These are phyloP conservation scores for Pseudogymnoascus sp. DNA, from an alignment of 2,329 filamentous ascomycete genomes.

Conservation along the genomic window DNA sequence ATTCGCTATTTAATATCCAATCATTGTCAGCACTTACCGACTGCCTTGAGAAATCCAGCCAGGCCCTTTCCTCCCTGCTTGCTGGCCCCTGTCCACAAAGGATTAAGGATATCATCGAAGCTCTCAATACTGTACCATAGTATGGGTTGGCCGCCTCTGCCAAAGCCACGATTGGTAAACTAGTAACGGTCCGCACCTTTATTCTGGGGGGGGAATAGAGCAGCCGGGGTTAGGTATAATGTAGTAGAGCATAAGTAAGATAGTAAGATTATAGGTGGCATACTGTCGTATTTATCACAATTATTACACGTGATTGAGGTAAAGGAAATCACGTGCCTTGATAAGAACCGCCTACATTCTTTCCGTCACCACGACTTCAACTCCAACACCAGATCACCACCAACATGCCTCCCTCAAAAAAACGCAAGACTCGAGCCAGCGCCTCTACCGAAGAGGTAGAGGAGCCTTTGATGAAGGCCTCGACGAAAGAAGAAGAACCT, in stretches of 20 bases:
- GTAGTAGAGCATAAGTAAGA: no score
- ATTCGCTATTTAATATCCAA: no score
- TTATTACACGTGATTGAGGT: no score
- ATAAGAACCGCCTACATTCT: no score
- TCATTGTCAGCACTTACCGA: constrained; percentile 43
- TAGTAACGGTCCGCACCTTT: constrained; percentile 94
- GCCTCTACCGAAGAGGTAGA: constrained; percentile 17
- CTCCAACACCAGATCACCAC: not conserved
- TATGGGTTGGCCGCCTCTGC: constrained; percentile 96
- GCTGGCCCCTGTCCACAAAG: constrained; percentile 89
- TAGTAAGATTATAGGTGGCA: no score
- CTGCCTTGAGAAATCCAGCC: constrained; percentile 91
- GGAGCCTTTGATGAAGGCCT: not conserved
- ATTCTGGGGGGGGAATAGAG: constrained; percentile 43
- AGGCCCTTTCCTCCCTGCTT: constrained; percentile 96
- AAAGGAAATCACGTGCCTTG: no score
- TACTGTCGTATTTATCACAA: no score
- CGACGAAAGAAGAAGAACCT: not conserved
- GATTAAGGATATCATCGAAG: constrained; percentile 95
- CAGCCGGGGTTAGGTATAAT: no score
- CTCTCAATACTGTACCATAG: constrained; percentile 72
- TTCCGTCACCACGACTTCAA: not conserved
- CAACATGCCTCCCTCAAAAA: constrained; percentile 39
- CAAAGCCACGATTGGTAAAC: constrained; percentile 85
- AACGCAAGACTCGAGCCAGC: constrained; percentile 35